Conservation (phyloP, 2,329 filamentous ascomycete species). For the Alternaria solani region DNA sequence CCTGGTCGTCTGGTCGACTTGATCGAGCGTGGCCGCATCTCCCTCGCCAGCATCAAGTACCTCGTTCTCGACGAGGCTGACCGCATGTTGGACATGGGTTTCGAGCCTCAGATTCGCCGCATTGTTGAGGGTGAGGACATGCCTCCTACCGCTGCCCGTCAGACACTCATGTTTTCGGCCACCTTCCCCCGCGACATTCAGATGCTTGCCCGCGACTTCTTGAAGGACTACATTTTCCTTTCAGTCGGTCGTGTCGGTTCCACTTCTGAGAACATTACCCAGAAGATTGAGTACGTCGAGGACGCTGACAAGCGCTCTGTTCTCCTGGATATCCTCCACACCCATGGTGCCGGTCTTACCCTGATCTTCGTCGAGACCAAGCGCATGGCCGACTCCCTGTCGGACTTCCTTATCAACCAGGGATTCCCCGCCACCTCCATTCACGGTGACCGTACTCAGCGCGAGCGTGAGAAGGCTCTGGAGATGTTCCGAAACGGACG, state of each 20-base stretch:
- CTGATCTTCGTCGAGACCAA: conserved; percentile 99
- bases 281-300: conserved; percentile 98
- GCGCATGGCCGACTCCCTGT: conserved; percentile 98
- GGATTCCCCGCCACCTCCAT: conserved; percentile 98
- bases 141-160: conserved; percentile 81
- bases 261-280: conserved; percentile 99
- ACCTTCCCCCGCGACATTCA: conserved; percentile 99
- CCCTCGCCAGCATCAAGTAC: conserved; percentile 98
- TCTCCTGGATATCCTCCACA: conserved; percentile 95
- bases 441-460: conserved; percentile 97
- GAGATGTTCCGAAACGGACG: conserved; percentile 97
- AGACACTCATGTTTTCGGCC: conserved; percentile 99
- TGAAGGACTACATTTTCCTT: conserved; percentile 99
- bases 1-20: conserved; percentile 97
- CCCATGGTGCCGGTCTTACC: conserved; percentile 85
- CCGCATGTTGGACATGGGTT: conserved; percentile 99
- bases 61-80: conserved; percentile 98
- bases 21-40: conserved; percentile 98
- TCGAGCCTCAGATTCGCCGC: conserved; percentile 98
- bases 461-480: conserved; percentile 95
- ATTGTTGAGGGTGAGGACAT: conserved; percentile 99
- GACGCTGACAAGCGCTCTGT: conserved; percentile 98
- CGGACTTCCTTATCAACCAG: conserved; percentile 98
- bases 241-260: conserved; percentile 98
- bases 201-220: conserved; percentile 97